Conservation (phyloP, 768 basidiomycete species). For the Lactarius akahatsu region DNA sequence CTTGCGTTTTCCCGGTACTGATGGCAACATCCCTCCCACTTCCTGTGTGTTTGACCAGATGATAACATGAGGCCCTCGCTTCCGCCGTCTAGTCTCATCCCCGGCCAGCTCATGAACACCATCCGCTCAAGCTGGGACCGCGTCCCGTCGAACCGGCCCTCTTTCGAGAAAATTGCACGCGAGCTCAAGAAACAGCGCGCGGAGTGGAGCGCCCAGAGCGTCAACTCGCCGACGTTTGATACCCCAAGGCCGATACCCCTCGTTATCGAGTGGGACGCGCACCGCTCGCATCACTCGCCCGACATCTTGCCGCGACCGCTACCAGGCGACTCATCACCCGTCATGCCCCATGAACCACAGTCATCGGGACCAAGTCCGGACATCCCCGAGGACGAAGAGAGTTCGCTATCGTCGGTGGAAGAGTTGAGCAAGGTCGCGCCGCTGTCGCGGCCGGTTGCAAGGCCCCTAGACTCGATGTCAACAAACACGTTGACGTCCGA, state of each 20-base stretch:
- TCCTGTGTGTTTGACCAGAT: constrained; percentile 29
- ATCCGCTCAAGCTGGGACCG: constrained; percentile 57
- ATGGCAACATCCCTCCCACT: no score
- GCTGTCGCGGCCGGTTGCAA: not conserved
- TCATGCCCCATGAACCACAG: not conserved
- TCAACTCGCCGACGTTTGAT: constrained; percentile 33
- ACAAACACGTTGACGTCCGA: constrained; percentile 17
- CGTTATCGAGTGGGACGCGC: constrained; percentile 25
- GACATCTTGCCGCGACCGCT: constrained; percentile 32
- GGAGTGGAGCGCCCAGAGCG: constrained; percentile 35
- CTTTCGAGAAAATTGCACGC: constrained; percentile 49
- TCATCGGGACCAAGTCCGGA: constrained; percentile 10
- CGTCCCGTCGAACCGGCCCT: constrained; percentile 50
- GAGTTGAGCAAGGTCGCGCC: not conserved
- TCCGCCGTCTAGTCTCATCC: constrained; percentile 40
- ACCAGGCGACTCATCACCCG: constrained; percentile 15
- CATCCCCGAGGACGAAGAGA: not conserved
- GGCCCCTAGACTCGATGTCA: not conserved
- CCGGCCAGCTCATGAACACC: constrained; percentile 42
- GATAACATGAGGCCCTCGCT: constrained; percentile 36
- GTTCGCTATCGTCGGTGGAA: not conserved
- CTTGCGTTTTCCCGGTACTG: no score
- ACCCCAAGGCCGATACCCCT: constrained; percentile 36
- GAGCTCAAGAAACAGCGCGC: constrained; percentile 48
- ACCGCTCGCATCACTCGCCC: constrained; percentile 32